These are phyloP conservation scores for Nemophila menziesii DNA, from an alignment of 257 asterid species.

Conservation along the genomic window DNA sequence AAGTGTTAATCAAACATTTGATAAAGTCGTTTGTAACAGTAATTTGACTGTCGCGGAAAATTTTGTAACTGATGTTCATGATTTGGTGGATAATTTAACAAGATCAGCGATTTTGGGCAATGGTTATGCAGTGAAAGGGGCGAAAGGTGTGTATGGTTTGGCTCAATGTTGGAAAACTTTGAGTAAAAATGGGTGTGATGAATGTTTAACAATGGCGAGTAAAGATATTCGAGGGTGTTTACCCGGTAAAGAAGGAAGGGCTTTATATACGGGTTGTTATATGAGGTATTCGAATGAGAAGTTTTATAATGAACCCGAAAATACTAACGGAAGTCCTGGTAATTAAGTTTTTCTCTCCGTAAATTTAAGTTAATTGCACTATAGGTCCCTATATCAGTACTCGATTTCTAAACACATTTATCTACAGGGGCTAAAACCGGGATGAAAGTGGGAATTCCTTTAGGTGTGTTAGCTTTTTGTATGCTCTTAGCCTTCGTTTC, in stretches of 20 bases:
- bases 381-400: no score
- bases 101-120: constrained; percentile 27
- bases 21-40: constrained; percentile 44
- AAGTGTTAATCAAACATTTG: constrained; percentile 30
- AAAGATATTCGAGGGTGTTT: constrained; percentile 35
- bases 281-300: constrained; percentile 63
- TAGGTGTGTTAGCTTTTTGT: constrained; percentile 40
- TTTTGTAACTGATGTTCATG: constrained; percentile 24
- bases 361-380: no score
- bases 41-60: not conserved
- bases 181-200: constrained; percentile 46
- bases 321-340: constrained; percentile 27
- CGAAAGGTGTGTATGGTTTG: constrained; percentile 64
- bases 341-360: constrained; percentile 9
- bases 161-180: constrained; percentile 83
- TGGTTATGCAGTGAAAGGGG: constrained; percentile 36
- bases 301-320: constrained; percentile 32
- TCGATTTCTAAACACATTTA: no score
- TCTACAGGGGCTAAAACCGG: constrained; percentile 39
- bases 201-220: constrained; percentile 64
- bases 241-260: constrained; percentile 74
- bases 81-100: constrained; percentile 39
- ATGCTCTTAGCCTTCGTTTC: constrained; percentile 51
- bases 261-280: constrained; percentile 71
- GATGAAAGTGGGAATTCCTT: constrained; percentile 34